A percentile compares a stretch with the other conserved stretches of the same genome.
Conservation (phyloP, 305 asterid genomes). For the Fraxinus nigra region DNA sequence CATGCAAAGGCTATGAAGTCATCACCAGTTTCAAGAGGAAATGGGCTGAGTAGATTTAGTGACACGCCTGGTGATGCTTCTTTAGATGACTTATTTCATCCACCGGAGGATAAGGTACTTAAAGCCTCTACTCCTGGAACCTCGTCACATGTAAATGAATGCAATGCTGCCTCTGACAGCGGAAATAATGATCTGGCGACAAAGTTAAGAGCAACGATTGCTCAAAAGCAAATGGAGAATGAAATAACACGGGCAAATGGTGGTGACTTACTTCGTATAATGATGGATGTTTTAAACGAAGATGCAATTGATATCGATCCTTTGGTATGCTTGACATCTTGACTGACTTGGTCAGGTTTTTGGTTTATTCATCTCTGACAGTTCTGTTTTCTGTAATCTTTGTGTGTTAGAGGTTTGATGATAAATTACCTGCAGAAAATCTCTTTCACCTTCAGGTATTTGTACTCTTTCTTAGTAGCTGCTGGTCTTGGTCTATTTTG, state of each 20-base stretch:
- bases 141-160: constrained; percentile 56
- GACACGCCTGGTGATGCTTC: constrained; percentile 96
- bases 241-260: constrained; percentile 77
- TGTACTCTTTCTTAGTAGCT: constrained; percentile 18
- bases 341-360: constrained; percentile 24
- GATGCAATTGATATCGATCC: constrained; percentile 85
- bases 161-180: constrained; percentile 45
- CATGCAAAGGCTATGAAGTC: constrained; percentile 60
- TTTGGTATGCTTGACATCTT: constrained; percentile 48
- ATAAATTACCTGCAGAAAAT: constrained; percentile 85
- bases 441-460: constrained; percentile 91
- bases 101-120: constrained; percentile 56
- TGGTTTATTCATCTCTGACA: constrained; percentile 15
- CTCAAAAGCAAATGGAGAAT: constrained; percentile 84
- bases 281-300: constrained; percentile 94
- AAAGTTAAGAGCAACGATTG: constrained; percentile 90
- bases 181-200: constrained; percentile 90
- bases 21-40: constrained; percentile 46
- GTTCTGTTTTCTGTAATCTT: constrained; percentile 27
- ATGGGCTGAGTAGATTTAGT: constrained; percentile 89
- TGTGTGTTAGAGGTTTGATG: constrained; percentile 77
- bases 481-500: constrained; percentile 10
- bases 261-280: constrained; percentile 77
- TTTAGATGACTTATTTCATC: constrained; percentile 92
- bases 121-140: constrained; percentile 86